phyloP scores from a whole-genome alignment of 2,329 filamentous ascomycete species.

The Chrysoporthe deuterocubensis region DNA sequence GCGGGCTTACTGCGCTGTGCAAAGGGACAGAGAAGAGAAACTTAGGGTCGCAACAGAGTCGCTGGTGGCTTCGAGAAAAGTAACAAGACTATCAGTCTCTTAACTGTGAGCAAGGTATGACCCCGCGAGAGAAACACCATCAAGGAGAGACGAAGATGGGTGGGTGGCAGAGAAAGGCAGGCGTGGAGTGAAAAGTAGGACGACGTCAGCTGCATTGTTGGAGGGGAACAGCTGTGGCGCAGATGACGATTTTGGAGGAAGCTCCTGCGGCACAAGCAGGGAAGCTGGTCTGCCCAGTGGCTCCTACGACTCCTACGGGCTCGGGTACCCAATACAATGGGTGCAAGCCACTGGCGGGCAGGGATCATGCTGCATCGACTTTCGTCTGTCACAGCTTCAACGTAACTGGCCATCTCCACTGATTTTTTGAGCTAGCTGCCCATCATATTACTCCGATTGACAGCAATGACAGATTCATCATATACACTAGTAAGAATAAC shows the following conservation, averaged over 20 bases:
- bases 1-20: slow-evolving; percentile 2
- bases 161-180: slow-evolving; percentile 2
- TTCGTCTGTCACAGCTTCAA: neutral
- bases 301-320: neutral
- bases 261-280: slow-evolving; percentile 4
- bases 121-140: slow-evolving; percentile 10
- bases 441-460: neutral
- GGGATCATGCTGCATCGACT: neutral
- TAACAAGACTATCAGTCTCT: neutral
- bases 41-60: neutral
- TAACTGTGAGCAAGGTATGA: slow-evolving; percentile 3
- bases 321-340: neutral
- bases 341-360: neutral
- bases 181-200: slow-evolving; percentile 7
- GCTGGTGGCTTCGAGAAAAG: neutral
- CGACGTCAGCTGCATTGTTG: slow-evolving; percentile 9
- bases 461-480: too few species aligned
- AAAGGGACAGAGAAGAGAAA: neutral
- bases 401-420: neutral
- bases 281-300: neutral
- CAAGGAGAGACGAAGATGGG: slow-evolving; percentile 12
- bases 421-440: neutral
- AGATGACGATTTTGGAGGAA: neutral
- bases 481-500: too few species aligned
- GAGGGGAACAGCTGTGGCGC: slow-evolving; percentile 8